Conservation (phyloP, 176 grass and related monocot genomes). For the Tuctoria greenei region DNA sequence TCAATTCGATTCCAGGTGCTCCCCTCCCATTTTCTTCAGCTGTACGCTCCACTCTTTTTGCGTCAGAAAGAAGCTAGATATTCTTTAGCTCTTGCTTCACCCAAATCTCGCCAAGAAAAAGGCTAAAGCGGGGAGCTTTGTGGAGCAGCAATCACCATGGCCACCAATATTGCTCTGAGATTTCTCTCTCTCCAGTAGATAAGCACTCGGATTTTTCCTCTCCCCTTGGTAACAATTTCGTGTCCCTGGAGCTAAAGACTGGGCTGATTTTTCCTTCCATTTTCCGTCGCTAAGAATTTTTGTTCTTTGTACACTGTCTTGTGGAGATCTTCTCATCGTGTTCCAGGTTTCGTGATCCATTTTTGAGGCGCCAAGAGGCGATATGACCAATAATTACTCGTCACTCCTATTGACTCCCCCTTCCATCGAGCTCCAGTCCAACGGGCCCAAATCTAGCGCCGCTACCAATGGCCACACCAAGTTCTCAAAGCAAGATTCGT, state of each 20-base stretch:
- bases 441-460: slow-evolving; percentile 27
- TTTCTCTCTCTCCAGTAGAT: not conserved
- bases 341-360: not conserved
- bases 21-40: not conserved
- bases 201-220: not conserved
- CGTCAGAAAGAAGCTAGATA: not conserved
- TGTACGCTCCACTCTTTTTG: slow-evolving; percentile 8
- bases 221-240: not conserved
- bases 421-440: slow-evolving; percentile 73
- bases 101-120: slow-evolving; percentile 7
- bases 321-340: not conserved
- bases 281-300: not conserved
- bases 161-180: not conserved
- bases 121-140: not conserved
- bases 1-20: slow-evolving; percentile 12
- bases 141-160: not conserved
- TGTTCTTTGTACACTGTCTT: not conserved
- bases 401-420: slow-evolving; percentile 49
- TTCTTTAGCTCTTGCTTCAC: not conserved
- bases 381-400: slow-evolving; percentile 73
- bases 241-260: slow-evolving; percentile 7
- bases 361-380: slow-evolving; percentile 28
- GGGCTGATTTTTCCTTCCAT: not conserved
- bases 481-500: slow-evolving; percentile 49
- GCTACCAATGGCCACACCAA: slow-evolving; percentile 43